Base-by-base conservation (phyloP, 164 flowering plant species). In the Saururus chinensis region DNA sequence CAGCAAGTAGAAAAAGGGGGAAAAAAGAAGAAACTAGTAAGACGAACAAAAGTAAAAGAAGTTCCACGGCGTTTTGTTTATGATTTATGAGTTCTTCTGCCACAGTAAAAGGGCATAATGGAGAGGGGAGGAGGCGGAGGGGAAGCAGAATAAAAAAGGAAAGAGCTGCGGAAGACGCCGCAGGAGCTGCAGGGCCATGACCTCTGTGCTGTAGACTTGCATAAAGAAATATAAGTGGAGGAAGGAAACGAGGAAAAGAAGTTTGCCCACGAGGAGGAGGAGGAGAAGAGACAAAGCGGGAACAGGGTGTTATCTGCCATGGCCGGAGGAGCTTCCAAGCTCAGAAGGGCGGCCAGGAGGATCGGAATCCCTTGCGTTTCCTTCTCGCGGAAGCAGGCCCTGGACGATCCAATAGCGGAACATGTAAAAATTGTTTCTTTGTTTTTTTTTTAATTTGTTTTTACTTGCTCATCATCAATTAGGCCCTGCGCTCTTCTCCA, bases 301-400 rank as follows among this genome's bases (percentile, higher is more conserved):
- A 42, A 10, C 7, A 4, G 49, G 49, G 49, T 26, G 25, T 61
- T 40, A 21, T 62, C 25, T 41, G 66, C 57, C 26, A 63, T 54
- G 51, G 59, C 42, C 37, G 57, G 66, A 53, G 56, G 49, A 23
- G 20, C 65, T 73, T 73, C 68, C 26, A 70, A 57, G 41, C 26
- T 73, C 45, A 59, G 73, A 56, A 71, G 24, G 56, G 72, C 59
- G 40, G 77, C 69, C 4, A 61, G 66, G 55, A 71, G 54, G 57
- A 67, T 74, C 8, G 66, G 65, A 17, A 51, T 74, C 12, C 72
- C 77, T 52, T 74, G 77, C 30, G 65, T 64, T 62, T 67, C 67
- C 35, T 68, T 56, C 62, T 60, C 71, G 20, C 25, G 57, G 22
- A 51, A 22, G 41, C 66, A 40, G 51, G n/a, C 56, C 22, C 30